Conservation (phyloP, 176 grass and related monocot genomes). For the Zizania latifolia region DNA sequence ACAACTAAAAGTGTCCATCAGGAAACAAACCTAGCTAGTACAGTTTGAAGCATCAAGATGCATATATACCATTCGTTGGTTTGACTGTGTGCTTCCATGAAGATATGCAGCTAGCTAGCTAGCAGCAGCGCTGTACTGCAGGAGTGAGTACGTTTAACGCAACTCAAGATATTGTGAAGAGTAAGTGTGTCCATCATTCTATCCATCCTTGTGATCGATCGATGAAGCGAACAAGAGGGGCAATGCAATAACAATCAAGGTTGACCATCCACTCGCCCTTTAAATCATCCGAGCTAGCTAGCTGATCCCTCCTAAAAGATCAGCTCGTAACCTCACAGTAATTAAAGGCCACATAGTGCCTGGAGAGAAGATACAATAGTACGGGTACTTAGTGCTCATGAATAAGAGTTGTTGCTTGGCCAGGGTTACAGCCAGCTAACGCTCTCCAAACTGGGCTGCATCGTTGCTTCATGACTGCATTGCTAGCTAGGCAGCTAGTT, state of each 20-base stretch:
- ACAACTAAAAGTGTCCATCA: background rate
- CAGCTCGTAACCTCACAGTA: conserved; percentile 45
- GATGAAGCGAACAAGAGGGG: background rate
- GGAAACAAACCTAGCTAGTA: no score
- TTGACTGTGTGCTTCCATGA: background rate
- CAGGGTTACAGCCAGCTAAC: conserved; percentile 23
- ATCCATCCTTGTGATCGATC: conserved; percentile 9
- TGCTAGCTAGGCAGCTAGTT: background rate
- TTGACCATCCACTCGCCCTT: conserved; percentile 29
- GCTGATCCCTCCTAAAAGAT: conserved; percentile 29
- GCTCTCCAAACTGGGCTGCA: no score
- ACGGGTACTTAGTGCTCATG: conserved; percentile 32
- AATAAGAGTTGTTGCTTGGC: conserved; percentile 32
- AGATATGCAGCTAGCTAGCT: background rate
- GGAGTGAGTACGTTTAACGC: background rate
- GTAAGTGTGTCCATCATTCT: background rate
- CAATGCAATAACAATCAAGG: conserved; percentile 29
- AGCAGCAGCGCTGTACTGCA: background rate
- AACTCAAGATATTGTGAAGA: background rate
- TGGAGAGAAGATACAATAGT: conserved; percentile 18
- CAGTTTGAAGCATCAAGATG: no score
- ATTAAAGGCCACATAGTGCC: conserved; percentile 37
- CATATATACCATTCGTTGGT: no score
- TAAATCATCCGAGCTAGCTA: background rate
- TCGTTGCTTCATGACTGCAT: no score